phyloP scores from a whole-genome alignment of 129 eudicot genomes.

The Flaveria trinervia region DNA sequence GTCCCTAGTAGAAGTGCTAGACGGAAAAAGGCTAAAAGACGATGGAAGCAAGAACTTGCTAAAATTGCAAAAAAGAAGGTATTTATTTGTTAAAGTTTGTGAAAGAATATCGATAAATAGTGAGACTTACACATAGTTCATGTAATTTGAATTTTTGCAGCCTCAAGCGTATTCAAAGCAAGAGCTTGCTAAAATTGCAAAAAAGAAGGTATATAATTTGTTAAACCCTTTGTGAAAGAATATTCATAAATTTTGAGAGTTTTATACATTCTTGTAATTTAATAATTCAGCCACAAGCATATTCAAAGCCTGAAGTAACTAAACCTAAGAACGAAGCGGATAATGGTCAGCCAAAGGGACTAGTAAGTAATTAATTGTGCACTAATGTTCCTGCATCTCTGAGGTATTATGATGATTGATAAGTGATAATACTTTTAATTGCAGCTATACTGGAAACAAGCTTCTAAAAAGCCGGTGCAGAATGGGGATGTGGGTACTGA shows the following conservation, averaged over 20 bases:
- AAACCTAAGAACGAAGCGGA: slow-evolving; percentile 29
- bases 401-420: neutral
- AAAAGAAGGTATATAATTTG: slow-evolving; percentile 40
- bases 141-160: slow-evolving; percentile 32
- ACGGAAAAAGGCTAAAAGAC: slow-evolving; percentile 65
- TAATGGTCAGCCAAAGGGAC: slow-evolving; percentile 35
- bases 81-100: slow-evolving; percentile 22
- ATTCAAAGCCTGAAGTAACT: slow-evolving; percentile 33
- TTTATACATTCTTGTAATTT: slow-evolving; percentile 13
- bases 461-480: slow-evolving; percentile 31
- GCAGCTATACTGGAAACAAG: slow-evolving; percentile 47
- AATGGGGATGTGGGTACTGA: slow-evolving; percentile 45
- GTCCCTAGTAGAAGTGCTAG: slow-evolving; percentile 62
- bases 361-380: slow-evolving; percentile 28
- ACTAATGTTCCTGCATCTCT: neutral
- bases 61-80: slow-evolving; percentile 56
- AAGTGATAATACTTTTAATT: slow-evolving; percentile 16
- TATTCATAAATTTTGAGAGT: slow-evolving; percentile 2
- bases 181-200: slow-evolving; percentile 55
- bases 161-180: slow-evolving; percentile 39
- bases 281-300: slow-evolving; percentile 38
- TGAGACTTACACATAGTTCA: neutral
- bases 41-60: slow-evolving; percentile 52
- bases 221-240: slow-evolving; percentile 16
- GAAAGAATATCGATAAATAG: slow-evolving; percentile 19